Base-by-base conservation (phyloP, 257 asterid genomes). In the Cruciata laevipes region DNA sequence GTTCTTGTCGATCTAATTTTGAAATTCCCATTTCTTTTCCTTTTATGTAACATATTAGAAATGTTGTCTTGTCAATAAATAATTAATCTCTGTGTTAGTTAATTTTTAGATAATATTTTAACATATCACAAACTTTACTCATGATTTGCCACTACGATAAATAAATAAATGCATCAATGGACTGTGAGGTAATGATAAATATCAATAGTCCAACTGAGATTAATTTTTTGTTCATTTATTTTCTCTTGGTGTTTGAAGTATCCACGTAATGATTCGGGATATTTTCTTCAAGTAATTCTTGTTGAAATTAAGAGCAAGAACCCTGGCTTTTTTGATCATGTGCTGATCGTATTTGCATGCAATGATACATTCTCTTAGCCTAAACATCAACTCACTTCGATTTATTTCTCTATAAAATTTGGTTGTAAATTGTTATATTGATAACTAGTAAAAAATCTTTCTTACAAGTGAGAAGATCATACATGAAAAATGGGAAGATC, bases 41-140 rank as follows among this genome's bases (percentile, higher is more conserved):
- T 37, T 37, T 37, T 37, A 12, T 37, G 42, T 11, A 49, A 49
- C 16, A 49, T 49, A 49, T 5, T 18, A 49, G 20, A 51, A 42
- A 51, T 37, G 20, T 69, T 76, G 67, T 58, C 59, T 37, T 69
- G 55, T 55, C 70, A 57, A 67, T 6, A 7, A 40, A 37, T 68
- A 30, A 69, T 51, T 63, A 30, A 40, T 40, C 4, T 40, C 0
- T 40, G 49, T 40, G 16, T 1, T 13, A 11, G 18, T 47, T 14
- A 1, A 14, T 47, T 38, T 38, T 38, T 7, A 25, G 4, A 47
- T 14, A 21, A 31, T 23, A 62, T 61, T 33, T 5, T 31, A 64
- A 56, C 68, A 66, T 73, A 61, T 80, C 82, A 81, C 81, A 73
- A 82, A 77, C 84, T 83, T 79, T 13, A 69, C 79, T 76, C 78